These are phyloP conservation scores for Caloboletus firmus DNA, from an alignment of 1,284 basidiomycete species.

Conservation along the genomic window DNA sequence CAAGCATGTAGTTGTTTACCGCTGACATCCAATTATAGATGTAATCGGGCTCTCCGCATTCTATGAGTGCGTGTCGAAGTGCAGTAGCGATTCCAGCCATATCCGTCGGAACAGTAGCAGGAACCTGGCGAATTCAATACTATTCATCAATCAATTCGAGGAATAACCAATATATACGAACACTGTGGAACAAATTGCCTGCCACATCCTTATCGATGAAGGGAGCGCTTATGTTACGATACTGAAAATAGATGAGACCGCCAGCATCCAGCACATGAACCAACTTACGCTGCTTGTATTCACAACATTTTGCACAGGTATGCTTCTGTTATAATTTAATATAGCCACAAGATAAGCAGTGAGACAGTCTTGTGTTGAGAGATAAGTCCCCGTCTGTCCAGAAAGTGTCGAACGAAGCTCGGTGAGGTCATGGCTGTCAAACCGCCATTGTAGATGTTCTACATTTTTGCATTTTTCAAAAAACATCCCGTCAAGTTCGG, in stretches of 20 bases:
- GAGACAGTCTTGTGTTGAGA: constrained; percentile 27
- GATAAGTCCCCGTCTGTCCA: constrained; percentile 3
- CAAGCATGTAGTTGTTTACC: constrained; percentile 25
- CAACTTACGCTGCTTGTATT: constrained; percentile 28
- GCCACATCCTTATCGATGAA: constrained; percentile 18
- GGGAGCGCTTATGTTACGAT: constrained; percentile 13
- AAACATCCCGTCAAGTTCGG: not conserved
- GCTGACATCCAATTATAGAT: constrained; percentile 26
- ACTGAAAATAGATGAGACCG: constrained; percentile 16
- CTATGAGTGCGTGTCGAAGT: constrained; percentile 21
- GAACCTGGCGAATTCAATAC: constrained; percentile 1
- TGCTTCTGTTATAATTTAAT: constrained; percentile 18
- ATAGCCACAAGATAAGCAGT: constrained; percentile 28
- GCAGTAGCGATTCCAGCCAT: constrained; percentile 7
- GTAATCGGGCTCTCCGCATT: constrained; percentile 18
- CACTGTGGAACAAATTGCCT: not conserved
- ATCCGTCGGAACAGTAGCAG: too few relatives aligned
- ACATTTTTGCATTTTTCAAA: constrained; percentile 4
- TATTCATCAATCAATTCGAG: not conserved
- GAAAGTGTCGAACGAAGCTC: not conserved
- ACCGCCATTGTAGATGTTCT: constrained; percentile 16
- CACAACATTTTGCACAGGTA: constrained; percentile 12
- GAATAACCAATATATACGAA: constrained; percentile 4
- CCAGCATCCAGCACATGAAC: not conserved
- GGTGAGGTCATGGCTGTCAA: constrained; percentile 6